A percentile compares a stretch with the other conserved stretches of the same genome.
phyloP scores from a whole-genome alignment of 2,329 filamentous ascomycete species.

The Ophiostoma australiae region DNA sequence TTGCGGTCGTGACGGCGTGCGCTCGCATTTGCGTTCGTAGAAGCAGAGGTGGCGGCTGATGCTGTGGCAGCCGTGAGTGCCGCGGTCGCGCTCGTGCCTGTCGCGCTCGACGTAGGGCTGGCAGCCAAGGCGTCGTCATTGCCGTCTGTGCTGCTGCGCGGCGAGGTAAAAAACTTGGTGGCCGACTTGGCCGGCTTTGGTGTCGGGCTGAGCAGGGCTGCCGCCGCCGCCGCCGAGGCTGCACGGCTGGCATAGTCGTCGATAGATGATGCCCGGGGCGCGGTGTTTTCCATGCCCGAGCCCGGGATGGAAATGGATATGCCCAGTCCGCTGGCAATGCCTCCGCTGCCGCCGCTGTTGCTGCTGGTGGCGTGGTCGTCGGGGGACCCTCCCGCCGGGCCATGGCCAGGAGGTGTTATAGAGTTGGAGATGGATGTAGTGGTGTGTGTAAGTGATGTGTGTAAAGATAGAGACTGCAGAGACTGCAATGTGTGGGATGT shows the following conservation, averaged over 20 bases:
- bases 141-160: not conserved
- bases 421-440: not conserved
- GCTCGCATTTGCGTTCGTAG: conserved; percentile 21
- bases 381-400: not conserved
- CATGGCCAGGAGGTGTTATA: conserved; percentile 1
- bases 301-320: conserved; percentile 41
- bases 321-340: conserved; percentile 37
- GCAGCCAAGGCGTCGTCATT: conserved; percentile 20
- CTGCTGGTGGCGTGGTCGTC: conserved; percentile 26
- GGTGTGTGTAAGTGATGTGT: not conserved
- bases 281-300: conserved; percentile 38
- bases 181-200: conserved; percentile 21
- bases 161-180: conserved; percentile 14
- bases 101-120: not conserved
- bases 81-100: not conserved
- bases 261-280: conserved; percentile 39
- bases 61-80: conserved; percentile 16
- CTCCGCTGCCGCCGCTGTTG: conserved; percentile 3
- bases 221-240: conserved; percentile 20
- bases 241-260: conserved; percentile 42
- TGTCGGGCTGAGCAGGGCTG: conserved; percentile 21
- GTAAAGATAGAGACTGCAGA: not conserved
- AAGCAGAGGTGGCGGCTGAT: conserved; percentile 25
- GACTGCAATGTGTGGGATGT: not conserved
- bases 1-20: conserved; percentile 16